Evolutionary conservation across 495 filamentous ascomycete genomes (phyloP).

Genomic region (Penicillium macrosclerotiorum): DNA sequence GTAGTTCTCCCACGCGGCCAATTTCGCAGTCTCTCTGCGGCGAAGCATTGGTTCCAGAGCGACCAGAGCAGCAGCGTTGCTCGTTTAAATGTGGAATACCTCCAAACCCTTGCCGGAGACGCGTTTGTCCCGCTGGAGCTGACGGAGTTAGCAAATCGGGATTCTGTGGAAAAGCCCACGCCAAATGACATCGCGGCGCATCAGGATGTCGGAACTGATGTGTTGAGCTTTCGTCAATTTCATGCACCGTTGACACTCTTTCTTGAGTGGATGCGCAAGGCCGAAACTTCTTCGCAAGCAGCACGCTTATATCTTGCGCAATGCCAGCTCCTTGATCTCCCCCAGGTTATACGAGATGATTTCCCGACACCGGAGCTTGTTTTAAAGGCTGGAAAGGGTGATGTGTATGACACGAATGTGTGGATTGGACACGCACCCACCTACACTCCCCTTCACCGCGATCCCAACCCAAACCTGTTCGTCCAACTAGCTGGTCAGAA

Average conservation of each 20-base stretch:
- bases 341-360: slow-evolving; percentile 57
- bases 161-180: neutral
- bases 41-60: slow-evolving; percentile 54
- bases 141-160: slow-evolving; percentile 33
- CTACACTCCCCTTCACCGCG: slow-evolving; percentile 83
- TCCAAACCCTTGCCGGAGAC: slow-evolving; percentile 44
- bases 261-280: slow-evolving; percentile 50
- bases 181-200: neutral
- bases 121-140: slow-evolving; percentile 60
- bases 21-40: slow-evolving; percentile 48
- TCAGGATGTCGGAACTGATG: neutral
- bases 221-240: slow-evolving; percentile 50
- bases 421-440: slow-evolving; percentile 89
- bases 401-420: slow-evolving; percentile 80
- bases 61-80: too few relatives aligned
- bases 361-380: slow-evolving; percentile 69
- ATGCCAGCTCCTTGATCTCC: slow-evolving; percentile 64
- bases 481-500: slow-evolving; percentile 78
- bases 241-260: slow-evolving; percentile 57
- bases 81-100: slow-evolving; percentile 48
- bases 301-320: slow-evolving; percentile 79
- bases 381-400: slow-evolving; percentile 56
- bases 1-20: slow-evolving; percentile 44
- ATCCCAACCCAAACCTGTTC: slow-evolving; percentile 94
- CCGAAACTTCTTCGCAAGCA: slow-evolving; percentile 28